Percentiles rank a stretch among this genome's conserved stretches.
Evolutionary conservation across 2,329 filamentous ascomycete genomes (phyloP).

Genomic region (Fusarium oxysporum): DNA sequence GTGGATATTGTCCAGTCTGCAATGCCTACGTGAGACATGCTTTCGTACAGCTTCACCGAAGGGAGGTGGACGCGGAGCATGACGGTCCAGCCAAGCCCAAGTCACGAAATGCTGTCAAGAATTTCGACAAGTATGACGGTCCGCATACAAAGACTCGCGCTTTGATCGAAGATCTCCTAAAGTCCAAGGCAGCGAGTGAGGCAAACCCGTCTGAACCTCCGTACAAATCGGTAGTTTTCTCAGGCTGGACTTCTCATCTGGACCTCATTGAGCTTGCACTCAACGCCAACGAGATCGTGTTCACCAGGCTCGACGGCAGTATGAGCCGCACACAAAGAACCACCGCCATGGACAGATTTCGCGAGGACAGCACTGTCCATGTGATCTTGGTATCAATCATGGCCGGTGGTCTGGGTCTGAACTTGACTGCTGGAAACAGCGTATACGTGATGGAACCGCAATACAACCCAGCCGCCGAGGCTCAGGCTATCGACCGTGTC

Average conservation of each 20-base stretch:
- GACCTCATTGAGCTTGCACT: constrained; percentile 91
- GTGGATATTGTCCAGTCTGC: constrained; percentile 76
- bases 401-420: constrained; percentile 91
- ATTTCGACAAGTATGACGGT: constrained; percentile 79
- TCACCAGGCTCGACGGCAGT: constrained; percentile 87
- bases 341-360: constrained; percentile 81
- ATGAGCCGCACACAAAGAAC: constrained; percentile 83
- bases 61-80: constrained; percentile 68
- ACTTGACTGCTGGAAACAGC: constrained; percentile 84
- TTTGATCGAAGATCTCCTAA: constrained; percentile 78
- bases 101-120: constrained; percentile 57
- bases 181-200: constrained; percentile 71
- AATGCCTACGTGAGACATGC: constrained; percentile 70
- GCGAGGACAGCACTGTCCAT: constrained; percentile 75
- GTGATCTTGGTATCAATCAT: constrained; percentile 93
- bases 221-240: constrained; percentile 94
- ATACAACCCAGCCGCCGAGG: constrained; percentile 95
- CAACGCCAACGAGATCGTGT: constrained; percentile 72
- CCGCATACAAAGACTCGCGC: constrained; percentile 94
- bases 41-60: constrained; percentile 76
- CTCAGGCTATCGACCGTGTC: constrained; percentile 93
- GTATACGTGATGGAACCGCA: constrained; percentile 99
- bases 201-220: constrained; percentile 74
- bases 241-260: constrained; percentile 94
- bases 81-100: constrained; percentile 59